Evolutionary conservation across 108 stramenopile genomes (phyloP), one percentile per base, ranked within the genome.

Genomic region (Asterionellopsis glacialis): DNA sequence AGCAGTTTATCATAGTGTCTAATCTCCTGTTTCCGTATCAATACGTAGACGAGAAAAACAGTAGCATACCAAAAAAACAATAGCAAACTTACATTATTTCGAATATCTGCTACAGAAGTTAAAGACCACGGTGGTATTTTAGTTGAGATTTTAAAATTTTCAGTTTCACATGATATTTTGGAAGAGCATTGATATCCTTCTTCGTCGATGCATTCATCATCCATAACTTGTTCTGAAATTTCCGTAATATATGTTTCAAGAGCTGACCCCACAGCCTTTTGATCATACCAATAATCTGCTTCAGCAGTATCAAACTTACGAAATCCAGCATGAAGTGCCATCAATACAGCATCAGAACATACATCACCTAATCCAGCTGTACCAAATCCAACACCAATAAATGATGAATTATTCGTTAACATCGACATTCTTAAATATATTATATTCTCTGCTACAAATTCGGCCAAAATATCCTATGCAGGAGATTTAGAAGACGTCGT

Each of bases 41-140:
- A n/a, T n/a, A n/a, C n/a, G 7, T 33, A 33, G 33, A 33, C 33
- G 33, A 7, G 33, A 33, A 33, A n/a, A n/a, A n/a, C n/a, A n/a
- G n/a, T n/a, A n/a, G n/a, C n/a, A n/a, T n/a, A 33, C 33, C 33
- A 33, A 33, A 2, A 33, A 33, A 2, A 33, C 33, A 33, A 33
- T 33, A 7, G 33, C 33, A 33, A 33, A 33, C 33, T 33, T 33
- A 33, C 33, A 33, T 33, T 33, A 5, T 51, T 12, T 33, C 79
- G 68, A 55, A 80, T 80, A 55, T 80, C 63, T 2, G 59, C 41
- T n/a, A 55, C 16, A 42, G 38, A 48, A 6, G 79, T 80, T 45
- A 80, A 56, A 23, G 45, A 57, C 79, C 79, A 80, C 1, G 79
- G 79, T 42, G 79, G 79, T 28, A 80, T 80, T 44, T 80, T 80